Base-by-base conservation (phyloP, 768 basidiomycete genomes). In the Russula olivacea region DNA sequence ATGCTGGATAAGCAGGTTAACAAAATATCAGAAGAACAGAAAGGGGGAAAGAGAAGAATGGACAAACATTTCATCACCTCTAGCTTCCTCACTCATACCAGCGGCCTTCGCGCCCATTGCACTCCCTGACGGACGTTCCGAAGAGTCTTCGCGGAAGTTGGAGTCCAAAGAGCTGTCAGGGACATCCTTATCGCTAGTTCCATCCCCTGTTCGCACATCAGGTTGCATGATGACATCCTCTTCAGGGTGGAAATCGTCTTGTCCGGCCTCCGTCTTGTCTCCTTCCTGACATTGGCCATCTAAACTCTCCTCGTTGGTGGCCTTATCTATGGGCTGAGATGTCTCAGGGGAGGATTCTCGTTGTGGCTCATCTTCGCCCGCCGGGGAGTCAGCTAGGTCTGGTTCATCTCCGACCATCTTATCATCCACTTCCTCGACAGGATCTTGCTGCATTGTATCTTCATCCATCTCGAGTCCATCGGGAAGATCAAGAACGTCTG, bases 401-500 rank as follows among this genome's bases (percentile, higher is more conserved):
- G 66, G 66, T 9, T 71, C 69, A 25, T 68, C 55, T 28, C 30
- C 32, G 36, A 19, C 9, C 36, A 32, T 57, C n/a, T 60, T 51
- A 2, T 72, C 72, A 55, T 74, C 71, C 23, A 76, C 74, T 14
- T 72, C 74, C 41, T 75, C 73, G 23, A 69, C 66, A 12, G 76
- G 74, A 53, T 72, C 69, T 50, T 56, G 32, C 5, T 38, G 55
- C 43, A 67, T 68, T 21, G 72, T 69, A 21, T 64, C 71, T 28
- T 59, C 66, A 11, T 76, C 81, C 14, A 95, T 72, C 58, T 92
- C 77, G 75, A 96, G 78, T 65, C 93, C 86, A 38, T 98, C 95
- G 0, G 96, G 96, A 11, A 98, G 80, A 69, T 98, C 89, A 49
- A 98, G 80, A 5, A 85, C 86, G 56, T 96, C 81, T 3, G 87